Evolutionary conservation across 768 basidiomycete species (phyloP), one percentile per base, ranked within the genome.

Genomic region (Russula ochroleuca): DNA sequence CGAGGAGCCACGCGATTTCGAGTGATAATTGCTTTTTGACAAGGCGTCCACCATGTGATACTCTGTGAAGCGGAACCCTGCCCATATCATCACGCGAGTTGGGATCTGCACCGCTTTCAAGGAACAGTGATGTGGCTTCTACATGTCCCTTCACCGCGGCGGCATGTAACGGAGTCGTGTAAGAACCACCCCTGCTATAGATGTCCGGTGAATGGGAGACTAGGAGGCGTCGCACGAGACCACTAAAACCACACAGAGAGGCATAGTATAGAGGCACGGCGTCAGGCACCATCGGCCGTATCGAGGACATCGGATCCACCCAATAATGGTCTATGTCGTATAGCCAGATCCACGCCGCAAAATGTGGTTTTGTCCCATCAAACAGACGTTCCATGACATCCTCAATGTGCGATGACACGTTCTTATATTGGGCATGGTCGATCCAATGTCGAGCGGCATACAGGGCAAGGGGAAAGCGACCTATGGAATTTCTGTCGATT

Each of bases 331-430:
- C 63, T 3, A 54, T 41, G 17, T 64, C 37, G 11, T 59, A 40
- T 28, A 54, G 4, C 63, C 63, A 64, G 19, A 59, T 21, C 63
- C 63, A 64, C 9, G 51, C 38, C 0, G 51, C 19, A 33, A 64
- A 59, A 54, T 59, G 63, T 4, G 63, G 57, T 21, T 19, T 21
- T 0, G 28, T 43, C 1, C 19, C 28, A 5, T 64, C 57, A 21
- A 64, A 64, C 1, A 64, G 43, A 2, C 14, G 31, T 8, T 23
- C 28, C 63, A 64, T 53, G 0, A n/a, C 2, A 2, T 23, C 57
- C 37, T 35, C 33, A 6, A 54, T 21, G 2, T 21, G 45, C 4
- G 21, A 45, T 4, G 43, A 45, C 3, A n/a, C 19, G 3, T n/a
- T 17, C n/a, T 9, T 45, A 14, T 10, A 45, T 9, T 45, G 19